Evolutionary conservation across 495 filamentous ascomycete genomes (phyloP).

Genomic region (Neurospora sp.): DNA sequence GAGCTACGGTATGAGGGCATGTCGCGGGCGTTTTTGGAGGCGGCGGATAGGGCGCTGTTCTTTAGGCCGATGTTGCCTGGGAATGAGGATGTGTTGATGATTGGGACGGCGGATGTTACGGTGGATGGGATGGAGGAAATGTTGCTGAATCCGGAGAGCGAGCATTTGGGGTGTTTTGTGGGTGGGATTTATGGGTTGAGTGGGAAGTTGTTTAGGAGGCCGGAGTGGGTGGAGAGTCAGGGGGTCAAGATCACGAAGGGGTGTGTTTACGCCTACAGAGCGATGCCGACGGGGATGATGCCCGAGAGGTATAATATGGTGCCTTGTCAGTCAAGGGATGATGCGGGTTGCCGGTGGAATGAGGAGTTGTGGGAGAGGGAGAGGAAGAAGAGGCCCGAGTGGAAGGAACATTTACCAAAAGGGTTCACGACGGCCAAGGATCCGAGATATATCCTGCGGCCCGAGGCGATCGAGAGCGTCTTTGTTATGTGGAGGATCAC

Average conservation of each 20-base stretch:
- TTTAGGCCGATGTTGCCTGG: conserved; percentile 71
- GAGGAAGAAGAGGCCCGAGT: conserved; percentile 15
- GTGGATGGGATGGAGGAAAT: conserved; percentile 15
- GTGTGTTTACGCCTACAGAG: conserved; percentile 77
- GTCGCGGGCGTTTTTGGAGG: conserved; percentile 59
- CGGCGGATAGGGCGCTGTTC: conserved; percentile 57
- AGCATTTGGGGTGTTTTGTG: conserved; percentile 58
- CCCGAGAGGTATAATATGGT: conserved; percentile 60
- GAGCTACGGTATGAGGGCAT: conserved; percentile 66
- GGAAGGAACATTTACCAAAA: conserved; percentile 20
- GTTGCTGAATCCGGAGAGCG: conserved; percentile 23
- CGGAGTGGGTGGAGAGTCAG: conserved; percentile 51
- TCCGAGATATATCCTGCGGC: conserved; percentile 37
- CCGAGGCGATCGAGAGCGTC: conserved; percentile 58
- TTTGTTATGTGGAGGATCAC: conserved; percentile 66
- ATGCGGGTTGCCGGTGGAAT: conserved; percentile 59
- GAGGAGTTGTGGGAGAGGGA: conserved; percentile 42
- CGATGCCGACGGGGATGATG: conserved; percentile 74
- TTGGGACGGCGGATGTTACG: conserved; percentile 31
- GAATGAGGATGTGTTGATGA: conserved; percentile 60
- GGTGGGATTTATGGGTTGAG: conserved; percentile 80
- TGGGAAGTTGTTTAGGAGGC: conserved; percentile 59
- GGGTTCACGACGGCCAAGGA: conserved; percentile 32
- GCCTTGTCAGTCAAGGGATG: conserved; percentile 47
- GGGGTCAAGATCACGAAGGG: conserved; percentile 72